A percentile compares a stretch with the other conserved stretches of the same genome.
Conservation (phyloP, 164 flowering plant genomes). For the Warburgia ugandensis region DNA sequence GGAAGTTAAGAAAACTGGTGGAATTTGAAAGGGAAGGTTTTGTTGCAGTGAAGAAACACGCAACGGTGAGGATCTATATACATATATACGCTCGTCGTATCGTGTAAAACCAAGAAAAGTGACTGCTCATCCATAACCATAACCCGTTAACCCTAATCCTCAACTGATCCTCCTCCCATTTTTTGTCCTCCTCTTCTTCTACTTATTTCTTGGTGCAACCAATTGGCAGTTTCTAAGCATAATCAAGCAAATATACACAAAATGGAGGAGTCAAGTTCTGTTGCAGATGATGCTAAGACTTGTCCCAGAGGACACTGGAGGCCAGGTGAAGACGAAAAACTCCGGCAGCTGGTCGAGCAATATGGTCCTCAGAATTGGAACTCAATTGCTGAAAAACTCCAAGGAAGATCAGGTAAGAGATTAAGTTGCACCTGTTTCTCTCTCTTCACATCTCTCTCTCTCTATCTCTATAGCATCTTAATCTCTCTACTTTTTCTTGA, state of each 20-base stretch:
- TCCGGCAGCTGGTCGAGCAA: conserved; percentile 60
- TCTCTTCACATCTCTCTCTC: too few species aligned
- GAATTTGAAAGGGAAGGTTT: conserved; percentile 18
- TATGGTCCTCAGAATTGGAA: conserved; percentile 88
- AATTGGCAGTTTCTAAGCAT: background rate
- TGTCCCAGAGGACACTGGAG: conserved; percentile 88
- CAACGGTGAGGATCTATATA: conserved; percentile 11
- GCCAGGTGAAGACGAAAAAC: conserved; percentile 76
- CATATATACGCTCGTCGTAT: conserved; percentile 18
- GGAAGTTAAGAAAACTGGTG: conserved; percentile 23
- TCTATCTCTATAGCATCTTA: too few species aligned
- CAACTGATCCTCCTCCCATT: conserved; percentile 33
- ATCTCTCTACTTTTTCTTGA: background rate
- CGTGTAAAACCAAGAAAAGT: conserved; percentile 72
- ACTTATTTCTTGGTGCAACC: conserved; percentile 11
- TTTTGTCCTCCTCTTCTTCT: conserved; percentile 3
- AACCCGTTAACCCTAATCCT: conserved; percentile 26
- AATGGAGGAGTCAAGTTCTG: conserved; percentile 41
- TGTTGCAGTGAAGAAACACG: conserved; percentile 22
- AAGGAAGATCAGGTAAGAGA: conserved; percentile 71
- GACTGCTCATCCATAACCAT: conserved; percentile 68
- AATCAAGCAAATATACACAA: background rate
- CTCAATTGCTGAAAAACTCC: conserved; percentile 70
- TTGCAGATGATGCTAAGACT: conserved; percentile 24
- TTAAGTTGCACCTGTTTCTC: background rate